These are phyloP conservation scores for Colletotrichum sp. DNA, from an alignment of 2,329 filamentous ascomycete species.

Conservation along the genomic window DNA sequence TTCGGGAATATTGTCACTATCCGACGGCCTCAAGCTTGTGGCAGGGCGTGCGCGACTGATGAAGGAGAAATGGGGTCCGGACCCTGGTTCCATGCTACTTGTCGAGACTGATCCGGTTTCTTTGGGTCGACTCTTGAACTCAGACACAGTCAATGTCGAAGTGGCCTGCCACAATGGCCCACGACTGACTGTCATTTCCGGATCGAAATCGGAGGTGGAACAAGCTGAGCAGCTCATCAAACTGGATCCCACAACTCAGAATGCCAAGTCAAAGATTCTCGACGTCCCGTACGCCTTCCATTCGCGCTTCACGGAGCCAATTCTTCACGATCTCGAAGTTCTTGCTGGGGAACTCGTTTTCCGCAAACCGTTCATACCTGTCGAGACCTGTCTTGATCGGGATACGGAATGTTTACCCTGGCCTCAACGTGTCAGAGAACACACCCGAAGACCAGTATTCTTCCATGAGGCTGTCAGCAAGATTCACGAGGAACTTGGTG, in stretches of 20 bases:
- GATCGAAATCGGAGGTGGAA: slow-evolving; percentile 36
- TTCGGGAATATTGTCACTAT: slow-evolving; percentile 31
- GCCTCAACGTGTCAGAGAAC: slow-evolving; percentile 29
- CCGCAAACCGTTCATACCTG: background rate
- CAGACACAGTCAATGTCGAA: slow-evolving; percentile 23
- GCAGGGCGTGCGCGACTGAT: slow-evolving; percentile 33
- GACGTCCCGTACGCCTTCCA: slow-evolving; percentile 54
- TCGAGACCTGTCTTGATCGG: background rate
- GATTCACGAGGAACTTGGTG: slow-evolving; percentile 32
- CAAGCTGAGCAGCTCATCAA: background rate
- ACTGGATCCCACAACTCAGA: too few species aligned
- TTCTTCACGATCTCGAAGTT: slow-evolving; percentile 30
- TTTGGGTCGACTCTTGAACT: background rate
- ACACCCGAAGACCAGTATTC: slow-evolving; percentile 49
- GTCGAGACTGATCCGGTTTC: slow-evolving; percentile 34
- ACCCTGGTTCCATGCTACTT: slow-evolving; percentile 43
- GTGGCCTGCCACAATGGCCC: slow-evolving; percentile 56
- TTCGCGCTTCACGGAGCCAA: slow-evolving; percentile 41
- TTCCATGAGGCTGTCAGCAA: slow-evolving; percentile 47
- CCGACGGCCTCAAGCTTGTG: slow-evolving; percentile 35
- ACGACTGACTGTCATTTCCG: slow-evolving; percentile 45
- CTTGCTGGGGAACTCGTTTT: slow-evolving; percentile 23
- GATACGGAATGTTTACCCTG: background rate
- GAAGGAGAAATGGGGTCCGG: slow-evolving; percentile 35
- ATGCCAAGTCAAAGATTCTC: slow-evolving; percentile 38